Percentiles rank a stretch among this genome's conserved stretches.
Conservation (phyloP, 2,329 filamentous ascomycete species). For the Neonectria magnoliae region DNA sequence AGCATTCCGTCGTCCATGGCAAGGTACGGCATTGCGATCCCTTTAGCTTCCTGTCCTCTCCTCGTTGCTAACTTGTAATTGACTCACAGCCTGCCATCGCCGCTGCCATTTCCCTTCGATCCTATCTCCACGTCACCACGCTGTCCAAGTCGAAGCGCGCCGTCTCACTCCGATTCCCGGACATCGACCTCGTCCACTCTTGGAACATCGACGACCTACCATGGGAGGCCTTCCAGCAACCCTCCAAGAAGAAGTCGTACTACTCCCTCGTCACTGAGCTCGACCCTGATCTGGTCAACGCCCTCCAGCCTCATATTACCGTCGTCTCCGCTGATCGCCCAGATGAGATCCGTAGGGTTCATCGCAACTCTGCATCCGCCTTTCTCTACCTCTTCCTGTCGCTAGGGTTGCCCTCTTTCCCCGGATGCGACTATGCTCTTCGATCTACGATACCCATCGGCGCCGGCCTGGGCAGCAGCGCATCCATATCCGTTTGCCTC, state of each 20-base stretch:
- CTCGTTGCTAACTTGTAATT: slow-evolving; percentile 32
- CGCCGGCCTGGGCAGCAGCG: slow-evolving; percentile 90
- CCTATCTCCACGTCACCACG: slow-evolving; percentile 94
- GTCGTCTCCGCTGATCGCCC: slow-evolving; percentile 73
- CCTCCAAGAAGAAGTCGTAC: slow-evolving; percentile 92
- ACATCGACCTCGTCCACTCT: slow-evolving; percentile 87
- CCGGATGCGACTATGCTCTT: slow-evolving; percentile 87
- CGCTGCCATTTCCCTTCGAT: slow-evolving; percentile 92
- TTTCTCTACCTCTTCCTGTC: slow-evolving; percentile 96
- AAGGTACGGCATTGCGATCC: slow-evolving; percentile 68
- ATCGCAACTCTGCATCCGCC: slow-evolving; percentile 80
- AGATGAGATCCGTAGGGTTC: slow-evolving; percentile 82
- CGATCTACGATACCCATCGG: slow-evolving; percentile 94
- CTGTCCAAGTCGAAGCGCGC: slow-evolving; percentile 92
- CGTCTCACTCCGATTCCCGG: slow-evolving; percentile 87
- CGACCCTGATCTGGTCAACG: slow-evolving; percentile 82
- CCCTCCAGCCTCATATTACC: slow-evolving; percentile 81
- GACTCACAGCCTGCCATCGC: slow-evolving; percentile 81
- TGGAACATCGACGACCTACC: slow-evolving; percentile 95
- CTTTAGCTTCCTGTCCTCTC: neutral
- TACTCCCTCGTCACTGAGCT: slow-evolving; percentile 88
- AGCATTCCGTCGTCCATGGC: slow-evolving; percentile 97
- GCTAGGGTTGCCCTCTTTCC: slow-evolving; percentile 80
- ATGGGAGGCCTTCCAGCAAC: slow-evolving; percentile 82
- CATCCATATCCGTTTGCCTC: slow-evolving; percentile 91